Conservation (phyloP, 2,329 filamentous ascomycete species). For the Colletotrichum limetticola region DNA sequence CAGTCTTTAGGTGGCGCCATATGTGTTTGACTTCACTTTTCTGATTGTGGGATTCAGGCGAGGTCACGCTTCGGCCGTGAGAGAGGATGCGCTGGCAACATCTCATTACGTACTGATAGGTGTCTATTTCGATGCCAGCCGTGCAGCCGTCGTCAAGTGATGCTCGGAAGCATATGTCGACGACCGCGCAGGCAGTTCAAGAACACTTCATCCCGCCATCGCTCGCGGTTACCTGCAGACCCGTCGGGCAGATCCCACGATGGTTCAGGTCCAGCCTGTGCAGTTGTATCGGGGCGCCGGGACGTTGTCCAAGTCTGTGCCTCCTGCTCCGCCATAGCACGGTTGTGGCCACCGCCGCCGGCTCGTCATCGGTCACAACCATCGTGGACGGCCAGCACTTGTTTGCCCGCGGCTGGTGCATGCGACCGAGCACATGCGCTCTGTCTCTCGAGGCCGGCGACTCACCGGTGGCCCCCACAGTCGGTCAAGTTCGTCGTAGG, state of each 20-base stretch:
- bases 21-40: background rate
- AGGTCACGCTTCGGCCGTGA: too few species aligned
- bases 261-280: slow-evolving; percentile 4
- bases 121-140: slow-evolving; percentile 18
- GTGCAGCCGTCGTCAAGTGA: slow-evolving; percentile 14
- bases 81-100: too few species aligned
- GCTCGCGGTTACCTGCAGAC: slow-evolving; percentile 19
- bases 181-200: background rate
- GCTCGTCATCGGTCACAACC: slow-evolving; percentile 5
- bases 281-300: slow-evolving; percentile 4
- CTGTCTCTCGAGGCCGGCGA: background rate
- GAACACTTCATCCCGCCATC: slow-evolving; percentile 14
- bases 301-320: slow-evolving; percentile 14
- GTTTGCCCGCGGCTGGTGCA: background rate
- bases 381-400: background rate
- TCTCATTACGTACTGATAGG: background rate
- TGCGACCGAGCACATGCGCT: background rate
- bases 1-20: slow-evolving; percentile 10
- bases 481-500: slow-evolving; percentile 5
- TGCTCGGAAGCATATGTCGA: background rate
- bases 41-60: background rate
- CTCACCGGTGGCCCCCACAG: slow-evolving; percentile 5
- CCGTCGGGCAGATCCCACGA: slow-evolving; percentile 17
- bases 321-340: slow-evolving; percentile 21
- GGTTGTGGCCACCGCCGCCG: background rate